phyloP scores from a whole-genome alignment of 2,329 filamentous ascomycete genomes.

The Celoporthe dispersa region DNA sequence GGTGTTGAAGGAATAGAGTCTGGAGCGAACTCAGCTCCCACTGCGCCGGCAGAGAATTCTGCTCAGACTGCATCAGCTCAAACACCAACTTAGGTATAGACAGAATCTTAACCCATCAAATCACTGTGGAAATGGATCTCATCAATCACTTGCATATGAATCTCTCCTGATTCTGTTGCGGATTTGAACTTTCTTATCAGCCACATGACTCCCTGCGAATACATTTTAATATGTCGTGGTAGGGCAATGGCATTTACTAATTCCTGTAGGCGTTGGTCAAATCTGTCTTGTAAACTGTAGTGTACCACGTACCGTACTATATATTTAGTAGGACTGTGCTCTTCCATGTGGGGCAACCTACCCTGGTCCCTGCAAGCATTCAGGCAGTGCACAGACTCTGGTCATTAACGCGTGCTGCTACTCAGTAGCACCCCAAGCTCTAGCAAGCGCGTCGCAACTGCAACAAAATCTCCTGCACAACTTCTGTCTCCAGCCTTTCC shows the following conservation, averaged over 20 bases:
- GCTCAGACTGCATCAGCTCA: not conserved
- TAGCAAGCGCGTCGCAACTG: slow-evolving; percentile 6
- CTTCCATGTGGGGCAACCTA: not conserved
- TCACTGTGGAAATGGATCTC: not conserved
- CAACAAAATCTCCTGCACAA: slow-evolving; percentile 6
- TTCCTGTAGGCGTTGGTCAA: not conserved
- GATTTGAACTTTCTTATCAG: not conserved
- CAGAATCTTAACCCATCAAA: not conserved
- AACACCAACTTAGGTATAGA: not conserved
- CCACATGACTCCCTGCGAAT: not conserved
- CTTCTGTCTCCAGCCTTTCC: not conserved
- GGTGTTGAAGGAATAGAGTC: not conserved
- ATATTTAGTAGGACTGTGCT: not conserved
- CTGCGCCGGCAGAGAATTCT: not conserved
- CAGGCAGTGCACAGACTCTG: not conserved
- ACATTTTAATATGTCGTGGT: not conserved
- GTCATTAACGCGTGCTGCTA: slow-evolving; percentile 8
- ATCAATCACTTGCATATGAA: not conserved
- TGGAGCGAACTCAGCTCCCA: not conserved
- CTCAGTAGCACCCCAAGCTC: slow-evolving; percentile 2
- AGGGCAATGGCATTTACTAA: not conserved
- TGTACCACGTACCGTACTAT: not conserved
- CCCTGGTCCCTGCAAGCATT: slow-evolving; percentile 9
- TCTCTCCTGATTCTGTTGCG: not conserved
- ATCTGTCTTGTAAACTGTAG: not conserved